A percentile compares a stretch with the other conserved stretches of the same genome.
Conservation (phyloP, 2,329 filamentous ascomycete species). For the Phaeosphaeriaceae sp. region DNA sequence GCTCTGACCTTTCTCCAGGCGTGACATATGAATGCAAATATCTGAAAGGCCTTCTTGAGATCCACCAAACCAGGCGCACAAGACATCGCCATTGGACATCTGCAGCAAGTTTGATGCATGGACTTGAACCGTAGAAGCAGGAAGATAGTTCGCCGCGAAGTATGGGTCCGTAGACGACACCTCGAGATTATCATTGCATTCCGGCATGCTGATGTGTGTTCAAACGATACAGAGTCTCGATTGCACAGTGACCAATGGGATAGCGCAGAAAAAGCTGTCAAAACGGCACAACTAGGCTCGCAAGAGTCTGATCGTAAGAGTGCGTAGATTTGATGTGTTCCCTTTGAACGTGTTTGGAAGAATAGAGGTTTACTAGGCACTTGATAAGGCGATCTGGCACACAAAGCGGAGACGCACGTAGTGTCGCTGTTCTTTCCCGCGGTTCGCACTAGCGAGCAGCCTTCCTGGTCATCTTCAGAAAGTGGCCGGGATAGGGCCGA, state of each 20-base stretch:
- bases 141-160: conserved; percentile 35
- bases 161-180: conserved; percentile 6
- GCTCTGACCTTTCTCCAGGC: conserved; percentile 36
- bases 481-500: background rate
- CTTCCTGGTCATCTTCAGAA: background rate
- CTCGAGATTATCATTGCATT: conserved; percentile 16
- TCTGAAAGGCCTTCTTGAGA: conserved; percentile 56
- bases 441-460: background rate
- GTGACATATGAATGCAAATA: conserved; percentile 55
- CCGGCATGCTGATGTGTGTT: conserved; percentile 3
- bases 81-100: conserved; percentile 50
- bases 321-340: background rate
- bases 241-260: too few species aligned
- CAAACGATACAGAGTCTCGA: too few species aligned
- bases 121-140: conserved; percentile 53
- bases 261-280: too few species aligned
- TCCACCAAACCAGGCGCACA: conserved; percentile 58
- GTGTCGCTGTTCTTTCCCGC: conserved; percentile 1
- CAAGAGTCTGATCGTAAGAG: too few species aligned
- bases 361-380: background rate
- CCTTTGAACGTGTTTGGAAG: background rate
- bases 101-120: conserved; percentile 57
- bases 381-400: background rate
- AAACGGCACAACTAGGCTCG: too few species aligned
- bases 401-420: background rate